These are phyloP conservation scores for Cerrena zonata DNA, from an alignment of 1,284 basidiomycete genomes.

Conservation along the genomic window DNA sequence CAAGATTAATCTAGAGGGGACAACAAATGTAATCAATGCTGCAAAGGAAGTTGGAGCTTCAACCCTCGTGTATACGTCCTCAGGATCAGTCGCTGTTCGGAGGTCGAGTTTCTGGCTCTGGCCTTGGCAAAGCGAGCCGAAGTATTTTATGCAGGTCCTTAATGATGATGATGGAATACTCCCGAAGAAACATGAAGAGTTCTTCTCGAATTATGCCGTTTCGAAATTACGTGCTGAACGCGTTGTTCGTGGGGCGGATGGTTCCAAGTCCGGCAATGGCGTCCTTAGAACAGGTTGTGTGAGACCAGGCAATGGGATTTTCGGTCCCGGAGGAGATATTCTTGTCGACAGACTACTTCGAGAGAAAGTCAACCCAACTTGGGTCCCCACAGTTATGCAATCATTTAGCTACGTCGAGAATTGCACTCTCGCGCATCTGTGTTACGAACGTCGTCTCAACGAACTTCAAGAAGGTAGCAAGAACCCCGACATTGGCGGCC, in stretches of 20 bases:
- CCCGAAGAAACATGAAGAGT: slow-evolving; percentile 47
- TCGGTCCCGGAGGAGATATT: slow-evolving; percentile 68
- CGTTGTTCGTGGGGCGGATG: slow-evolving; percentile 52
- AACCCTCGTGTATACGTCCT: slow-evolving; percentile 58
- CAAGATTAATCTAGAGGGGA: slow-evolving; percentile 59
- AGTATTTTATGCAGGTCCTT: slow-evolving; percentile 50
- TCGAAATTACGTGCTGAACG: slow-evolving; percentile 53
- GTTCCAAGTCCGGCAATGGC: slow-evolving; percentile 29
- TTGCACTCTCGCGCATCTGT: slow-evolving; percentile 60
- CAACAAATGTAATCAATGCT: slow-evolving; percentile 55
- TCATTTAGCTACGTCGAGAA: slow-evolving; percentile 72
- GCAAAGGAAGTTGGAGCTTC: slow-evolving; percentile 39
- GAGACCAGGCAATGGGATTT: slow-evolving; percentile 70
- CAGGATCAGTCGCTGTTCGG: slow-evolving; percentile 49
- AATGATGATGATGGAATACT: slow-evolving; percentile 47
- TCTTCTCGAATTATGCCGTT: slow-evolving; percentile 66
- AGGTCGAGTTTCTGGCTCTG: slow-evolving; percentile 57
- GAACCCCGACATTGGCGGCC: slow-evolving; percentile 64
- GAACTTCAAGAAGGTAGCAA: slow-evolving; percentile 35
- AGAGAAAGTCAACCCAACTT: slow-evolving; percentile 54
- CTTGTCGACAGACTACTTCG: slow-evolving; percentile 57
- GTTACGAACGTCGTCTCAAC: slow-evolving; percentile 63
- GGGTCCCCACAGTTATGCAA: slow-evolving; percentile 52
- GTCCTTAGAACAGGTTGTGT: slow-evolving; percentile 61
- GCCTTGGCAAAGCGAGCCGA: slow-evolving; percentile 62